A percentile compares a stretch with the other conserved stretches of the same genome.
These are phyloP conservation scores for Irpex sp. DNA, from an alignment of 1,284 basidiomycete genomes.

Conservation along the genomic window DNA sequence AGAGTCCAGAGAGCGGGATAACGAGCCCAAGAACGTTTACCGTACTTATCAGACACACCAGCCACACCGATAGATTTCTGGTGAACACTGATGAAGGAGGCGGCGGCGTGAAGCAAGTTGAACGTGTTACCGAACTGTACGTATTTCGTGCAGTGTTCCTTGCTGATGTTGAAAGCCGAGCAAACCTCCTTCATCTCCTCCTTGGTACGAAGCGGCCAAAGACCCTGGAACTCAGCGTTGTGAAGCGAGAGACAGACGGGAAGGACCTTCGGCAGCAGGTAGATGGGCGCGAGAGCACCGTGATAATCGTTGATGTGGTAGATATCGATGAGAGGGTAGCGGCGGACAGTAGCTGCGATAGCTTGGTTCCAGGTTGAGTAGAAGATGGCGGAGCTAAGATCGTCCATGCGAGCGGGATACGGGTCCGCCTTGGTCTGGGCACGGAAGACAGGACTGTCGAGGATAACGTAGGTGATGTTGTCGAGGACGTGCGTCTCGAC, in stretches of 20 bases:
- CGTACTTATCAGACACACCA: slow-evolving; percentile 94
- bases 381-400: slow-evolving; percentile 91
- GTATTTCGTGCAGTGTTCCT: slow-evolving; percentile 92
- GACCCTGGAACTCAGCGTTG: slow-evolving; percentile 94
- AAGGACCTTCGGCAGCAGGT: slow-evolving; percentile 85
- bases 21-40: slow-evolving; percentile 91
- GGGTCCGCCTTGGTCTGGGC: slow-evolving; percentile 93
- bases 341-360: slow-evolving; percentile 84
- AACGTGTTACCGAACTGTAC: slow-evolving; percentile 97
- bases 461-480: slow-evolving; percentile 90
- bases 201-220: slow-evolving; percentile 92
- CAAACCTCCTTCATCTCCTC: slow-evolving; percentile 98
- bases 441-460: slow-evolving; percentile 92
- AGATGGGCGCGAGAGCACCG: slow-evolving; percentile 85
- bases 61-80: slow-evolving; percentile 92
- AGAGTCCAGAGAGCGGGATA: slow-evolving; percentile 94
- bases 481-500: slow-evolving; percentile 89
- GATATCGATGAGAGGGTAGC: slow-evolving; percentile 83
- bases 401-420: slow-evolving; percentile 94
- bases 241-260: slow-evolving; percentile 91
- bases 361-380: slow-evolving; percentile 98
- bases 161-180: slow-evolving; percentile 93
- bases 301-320: slow-evolving; percentile 92
- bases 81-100: slow-evolving; percentile 87
- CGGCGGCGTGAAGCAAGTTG: slow-evolving; percentile 88